Base-by-base conservation (phyloP, 2,329 filamentous ascomycete genomes). In the Fusarium secorum region DNA sequence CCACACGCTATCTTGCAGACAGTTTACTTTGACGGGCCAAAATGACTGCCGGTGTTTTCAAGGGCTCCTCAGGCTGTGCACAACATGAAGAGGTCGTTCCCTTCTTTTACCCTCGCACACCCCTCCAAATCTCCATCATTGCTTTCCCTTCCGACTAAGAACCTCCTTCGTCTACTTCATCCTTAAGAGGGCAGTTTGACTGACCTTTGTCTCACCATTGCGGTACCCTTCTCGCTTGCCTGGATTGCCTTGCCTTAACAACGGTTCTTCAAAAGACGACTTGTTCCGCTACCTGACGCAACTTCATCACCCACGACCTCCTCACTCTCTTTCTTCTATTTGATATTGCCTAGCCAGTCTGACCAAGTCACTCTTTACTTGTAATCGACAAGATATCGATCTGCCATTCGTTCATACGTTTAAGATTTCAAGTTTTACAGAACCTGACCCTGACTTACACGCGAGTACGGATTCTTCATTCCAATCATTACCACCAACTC, bases 91-190 rank as follows among this genome's bases (percentile, higher is more conserved):
- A 72, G 64, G 71, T 75, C 74, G 75, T 76, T 77, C 78, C 64
- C 78, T 80, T 80, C 78, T 78, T 79, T 74, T 80, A 79, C 78
- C 74, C 78, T 78, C 75, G 69, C 73, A 76, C 78, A 68, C 78
- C 79, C 78, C 77, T 78, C 74, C 72, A 60, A 73, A 61, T 69
- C 66, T 67, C 60, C 71, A 72, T 71, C 66, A 68, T 32, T 73
- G 65, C 54, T 66, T 73, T 73, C 74, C 73, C 74, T 71, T 77
- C 70, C 68, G 64, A 72, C 75, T 60, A 73, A 71, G 72, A 68
- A 74, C 73, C 72, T 78, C 78, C 77, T 79, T 79, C 78, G 70
- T 69, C 59, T 74, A 78, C 68, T 75, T 79, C 75, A 74, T 81
- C 74, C 74, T 74, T 72, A 69, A 70, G 70, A 80, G 76, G 76